phyloP scores from a whole-genome alignment of 2,329 filamentous ascomycete species.

The Alternaria angustiovoidea region DNA sequence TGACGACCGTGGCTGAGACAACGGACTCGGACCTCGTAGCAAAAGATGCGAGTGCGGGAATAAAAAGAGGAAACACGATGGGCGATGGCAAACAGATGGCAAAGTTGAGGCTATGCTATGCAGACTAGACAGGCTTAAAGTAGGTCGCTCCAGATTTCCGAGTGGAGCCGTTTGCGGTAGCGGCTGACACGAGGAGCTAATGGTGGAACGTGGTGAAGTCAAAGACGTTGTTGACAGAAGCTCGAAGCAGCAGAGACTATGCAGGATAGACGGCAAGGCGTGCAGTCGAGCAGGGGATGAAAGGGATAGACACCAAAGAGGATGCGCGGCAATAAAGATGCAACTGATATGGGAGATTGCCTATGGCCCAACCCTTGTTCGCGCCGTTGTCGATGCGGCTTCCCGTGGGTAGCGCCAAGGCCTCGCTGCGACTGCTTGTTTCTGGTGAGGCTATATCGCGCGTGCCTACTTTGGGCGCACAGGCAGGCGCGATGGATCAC shows the following conservation, averaged over 20 bases:
- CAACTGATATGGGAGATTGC: conserved; percentile 14
- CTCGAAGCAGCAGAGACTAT: background rate
- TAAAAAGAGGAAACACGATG: background rate
- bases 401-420: conserved; percentile 12
- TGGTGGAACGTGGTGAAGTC: background rate
- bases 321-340: background rate
- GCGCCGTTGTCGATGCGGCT: conserved; percentile 8
- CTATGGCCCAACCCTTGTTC: background rate
- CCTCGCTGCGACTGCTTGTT: conserved; percentile 14
- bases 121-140: conserved; percentile 8
- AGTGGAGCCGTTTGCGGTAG: conserved; percentile 13
- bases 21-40: background rate
- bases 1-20: conserved; percentile 1
- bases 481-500: conserved; percentile 6
- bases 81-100: background rate
- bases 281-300: background rate
- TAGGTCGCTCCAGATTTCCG: conserved; percentile 6
- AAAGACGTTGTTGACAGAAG: background rate
- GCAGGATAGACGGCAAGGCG: background rate
- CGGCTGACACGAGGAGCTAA: conserved; percentile 10
- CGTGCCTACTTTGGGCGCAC: conserved; percentile 2
- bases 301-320: background rate
- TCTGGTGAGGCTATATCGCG: conserved; percentile 1
- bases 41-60: background rate
- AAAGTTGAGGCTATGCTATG: conserved; percentile 1